Percentiles rank a stretch among this genome's conserved stretches.
Evolutionary conservation across 2,329 filamentous ascomycete species (phyloP).

Genomic region (Westerdykella aurantiaca): DNA sequence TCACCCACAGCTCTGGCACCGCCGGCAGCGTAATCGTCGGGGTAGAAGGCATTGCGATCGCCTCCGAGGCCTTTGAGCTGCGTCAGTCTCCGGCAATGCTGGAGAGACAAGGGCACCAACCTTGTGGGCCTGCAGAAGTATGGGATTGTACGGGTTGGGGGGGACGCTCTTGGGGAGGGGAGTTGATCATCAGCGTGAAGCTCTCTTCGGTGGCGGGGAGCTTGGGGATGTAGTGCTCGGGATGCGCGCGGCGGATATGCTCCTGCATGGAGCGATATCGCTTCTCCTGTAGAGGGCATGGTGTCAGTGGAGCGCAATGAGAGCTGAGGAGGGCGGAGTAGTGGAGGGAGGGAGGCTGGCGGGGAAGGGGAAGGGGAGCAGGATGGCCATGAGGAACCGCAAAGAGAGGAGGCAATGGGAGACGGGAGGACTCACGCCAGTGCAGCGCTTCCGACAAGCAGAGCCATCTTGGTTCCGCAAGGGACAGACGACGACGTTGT

Average conservation of each 20-base stretch:
- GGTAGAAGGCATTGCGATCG: slow-evolving; percentile 63
- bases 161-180: slow-evolving; percentile 68
- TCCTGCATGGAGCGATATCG: slow-evolving; percentile 98
- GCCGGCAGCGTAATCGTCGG: slow-evolving; percentile 59
- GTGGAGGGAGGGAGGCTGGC: slow-evolving; percentile 9
- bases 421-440: slow-evolving; percentile 70
- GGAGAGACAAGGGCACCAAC: slow-evolving; percentile 26
- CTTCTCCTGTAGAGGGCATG: slow-evolving; percentile 62
- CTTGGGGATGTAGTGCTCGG: slow-evolving; percentile 95
- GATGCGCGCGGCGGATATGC: slow-evolving; percentile 94
- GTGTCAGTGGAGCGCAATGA: slow-evolving; percentile 21
- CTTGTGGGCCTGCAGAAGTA: slow-evolving; percentile 33
- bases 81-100: slow-evolving; percentile 32
- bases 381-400: background rate
- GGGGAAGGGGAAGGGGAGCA: slow-evolving; percentile 12
- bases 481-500: slow-evolving; percentile 95
- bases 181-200: slow-evolving; percentile 94
- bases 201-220: slow-evolving; percentile 96
- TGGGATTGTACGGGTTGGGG: slow-evolving; percentile 45
- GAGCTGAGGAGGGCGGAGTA: slow-evolving; percentile 1
- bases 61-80: slow-evolving; percentile 41
- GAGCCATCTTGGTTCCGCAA: slow-evolving; percentile 94
- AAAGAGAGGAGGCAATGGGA: slow-evolving; percentile 5
- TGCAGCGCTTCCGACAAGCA: slow-evolving; percentile 93
- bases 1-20: slow-evolving; percentile 68